These are phyloP conservation scores for Alternaria gansuensis DNA, from an alignment of 2,329 filamentous ascomycete genomes.

Conservation along the genomic window DNA sequence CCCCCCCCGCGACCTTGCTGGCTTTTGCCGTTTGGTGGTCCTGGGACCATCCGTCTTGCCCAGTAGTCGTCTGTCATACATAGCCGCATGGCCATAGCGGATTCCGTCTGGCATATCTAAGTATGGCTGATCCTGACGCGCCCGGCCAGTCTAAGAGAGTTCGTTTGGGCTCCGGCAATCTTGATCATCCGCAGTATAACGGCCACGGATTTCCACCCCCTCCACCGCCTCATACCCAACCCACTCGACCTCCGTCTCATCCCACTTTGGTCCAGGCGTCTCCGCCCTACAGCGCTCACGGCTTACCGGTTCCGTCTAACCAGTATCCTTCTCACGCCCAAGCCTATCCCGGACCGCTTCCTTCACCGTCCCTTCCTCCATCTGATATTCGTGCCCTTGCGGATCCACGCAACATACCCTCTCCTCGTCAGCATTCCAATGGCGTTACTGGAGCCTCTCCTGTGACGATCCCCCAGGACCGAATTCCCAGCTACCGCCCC, in stretches of 20 bases:
- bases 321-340: constrained; percentile 34
- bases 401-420: constrained; percentile 47
- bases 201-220: constrained; percentile 46
- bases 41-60: constrained; percentile 31
- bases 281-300: constrained; percentile 41
- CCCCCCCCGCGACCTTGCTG: constrained; percentile 36
- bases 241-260: constrained; percentile 43
- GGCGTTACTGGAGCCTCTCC: constrained; percentile 43
- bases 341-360: constrained; percentile 37
- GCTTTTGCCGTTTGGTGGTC: constrained; percentile 42
- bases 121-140: constrained; percentile 54
- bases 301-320: constrained; percentile 37
- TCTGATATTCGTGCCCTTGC: constrained; percentile 47
- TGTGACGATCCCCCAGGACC: constrained; percentile 49
- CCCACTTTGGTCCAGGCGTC: constrained; percentile 43
- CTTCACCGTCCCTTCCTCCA: constrained; percentile 46
- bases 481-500: constrained; percentile 44
- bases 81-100: constrained; percentile 54
- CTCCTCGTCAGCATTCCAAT: constrained; percentile 49
- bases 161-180: constrained; percentile 52
- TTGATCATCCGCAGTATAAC: constrained; percentile 40
- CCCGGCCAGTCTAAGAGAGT: constrained; percentile 49
- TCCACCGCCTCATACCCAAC: constrained; percentile 43
- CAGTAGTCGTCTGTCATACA: constrained; percentile 37
- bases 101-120: constrained; percentile 48